Evolutionary conservation across 1,284 basidiomycete genomes (phyloP), one percentile per base, ranked within the genome.

Genomic region (Austropuccinia psidii): DNA sequence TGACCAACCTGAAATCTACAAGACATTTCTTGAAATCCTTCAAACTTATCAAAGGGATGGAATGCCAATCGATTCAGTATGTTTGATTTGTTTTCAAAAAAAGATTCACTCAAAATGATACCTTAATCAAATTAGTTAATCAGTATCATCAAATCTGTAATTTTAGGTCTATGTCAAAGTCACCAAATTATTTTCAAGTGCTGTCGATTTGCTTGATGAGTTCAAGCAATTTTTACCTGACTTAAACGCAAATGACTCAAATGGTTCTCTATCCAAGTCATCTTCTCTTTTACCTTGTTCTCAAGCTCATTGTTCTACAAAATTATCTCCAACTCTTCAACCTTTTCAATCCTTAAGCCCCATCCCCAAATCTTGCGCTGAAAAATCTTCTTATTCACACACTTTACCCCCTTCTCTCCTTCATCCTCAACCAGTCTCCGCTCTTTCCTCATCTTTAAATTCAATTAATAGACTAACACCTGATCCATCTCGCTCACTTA

Each of bases 141-240:
- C 1, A 65, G 7, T 9, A 47, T 19, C 4, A 21, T 15, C 39
- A 17, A 11, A 29, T 39, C 39, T 62, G n/a, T 58, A 39, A 11
- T 37, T 17, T 6, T n/a, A 73, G 70, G 70, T 73, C n/a, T 73
- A 73, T 47, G 58, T 65, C 27, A 50, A 73, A 62, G 52, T 73
- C 17, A 73, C 70, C 27, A 54, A 64, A 21, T 27, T 73, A n/a
- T 73, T 73, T 47, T 37, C 58, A 5, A 64, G 45, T 29, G 70
- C 70, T 15, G 31, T 33, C 47, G 70, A 73, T 37, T 21, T 73
- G 19, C 49, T 73, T 27, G 70, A 73, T 33, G 70, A 73, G 49
- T 73, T 73, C 39, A 73, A 73, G 52, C 70, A 57, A 52, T 73
- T 73, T 43, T 55, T 73, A 62, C 70, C 70, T 13, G 70, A 73